A percentile compares a stretch with the other conserved stretches of the same genome.
Conservation (phyloP, 257 asterid genomes). For the Coffea eugenioides region DNA sequence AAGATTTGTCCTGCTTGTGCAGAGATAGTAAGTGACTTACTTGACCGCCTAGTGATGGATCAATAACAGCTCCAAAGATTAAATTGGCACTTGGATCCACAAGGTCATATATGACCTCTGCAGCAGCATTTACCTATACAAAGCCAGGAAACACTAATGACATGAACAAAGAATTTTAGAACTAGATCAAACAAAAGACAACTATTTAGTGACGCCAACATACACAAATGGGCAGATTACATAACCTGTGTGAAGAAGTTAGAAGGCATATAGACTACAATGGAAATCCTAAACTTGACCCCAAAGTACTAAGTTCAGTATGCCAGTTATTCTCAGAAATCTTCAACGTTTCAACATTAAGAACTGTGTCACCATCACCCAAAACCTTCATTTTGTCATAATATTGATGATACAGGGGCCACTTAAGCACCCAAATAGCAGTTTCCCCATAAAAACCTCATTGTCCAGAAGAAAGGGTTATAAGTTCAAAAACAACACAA, state of each 20-base stretch:
- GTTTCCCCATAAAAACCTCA: background rate
- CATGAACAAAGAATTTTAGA: background rate
- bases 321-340: background rate
- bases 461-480: background rate
- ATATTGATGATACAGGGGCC: background rate
- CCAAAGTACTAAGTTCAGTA: background rate
- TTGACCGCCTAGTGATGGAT: slow-evolving; percentile 83
- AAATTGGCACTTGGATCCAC: slow-evolving; percentile 96
- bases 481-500: background rate
- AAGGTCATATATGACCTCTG: slow-evolving; percentile 92
- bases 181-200: slow-evolving; percentile 8
- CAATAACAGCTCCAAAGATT: slow-evolving; percentile 91
- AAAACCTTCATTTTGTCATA: background rate
- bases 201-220: background rate
- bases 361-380: background rate
- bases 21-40: slow-evolving; percentile 43
- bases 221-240: background rate
- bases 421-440: background rate
- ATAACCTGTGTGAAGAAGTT: background rate
- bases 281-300: background rate
- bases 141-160: background rate
- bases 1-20: background rate
- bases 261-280: background rate
- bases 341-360: background rate
- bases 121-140: slow-evolving; percentile 83